A percentile compares a stretch with the other conserved stretches of the same genome.
Evolutionary conservation across 169 alveolate species (phyloP).

Genomic region (Theileria sp.): DNA sequence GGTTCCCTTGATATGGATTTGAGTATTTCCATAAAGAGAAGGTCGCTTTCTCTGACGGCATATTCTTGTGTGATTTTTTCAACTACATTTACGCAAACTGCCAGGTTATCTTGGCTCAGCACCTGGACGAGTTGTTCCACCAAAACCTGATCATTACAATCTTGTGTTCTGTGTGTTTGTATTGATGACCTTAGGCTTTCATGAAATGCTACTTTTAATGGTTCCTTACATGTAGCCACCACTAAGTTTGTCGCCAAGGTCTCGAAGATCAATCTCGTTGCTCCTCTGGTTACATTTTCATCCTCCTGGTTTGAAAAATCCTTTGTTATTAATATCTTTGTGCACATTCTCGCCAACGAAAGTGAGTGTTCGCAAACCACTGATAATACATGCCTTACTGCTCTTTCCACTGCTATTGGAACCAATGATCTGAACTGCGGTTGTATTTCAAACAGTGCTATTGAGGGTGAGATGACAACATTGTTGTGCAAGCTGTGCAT

Average conservation of each 20-base stretch:
- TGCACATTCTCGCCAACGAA: conserved; percentile 92
- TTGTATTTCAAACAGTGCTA: conserved; percentile 85
- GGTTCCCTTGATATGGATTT: conserved; percentile 12
- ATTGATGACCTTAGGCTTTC: conserved; percentile 87
- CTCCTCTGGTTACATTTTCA: conserved; percentile 86
- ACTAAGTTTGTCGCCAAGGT: conserved; percentile 93
- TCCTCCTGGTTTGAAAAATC: conserved; percentile 94
- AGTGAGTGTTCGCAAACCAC: conserved; percentile 90
- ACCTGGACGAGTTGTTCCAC: conserved; percentile 87
- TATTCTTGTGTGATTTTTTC: conserved; percentile 91
- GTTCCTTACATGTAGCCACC: conserved; percentile 94
- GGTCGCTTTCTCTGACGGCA: conserved; percentile 85
- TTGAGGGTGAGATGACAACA: conserved; percentile 84
- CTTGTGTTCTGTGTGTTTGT: conserved; percentile 78
- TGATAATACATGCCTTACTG: conserved; percentile 91
- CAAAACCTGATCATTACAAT: conserved; percentile 81
- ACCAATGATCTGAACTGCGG: conserved; percentile 85
- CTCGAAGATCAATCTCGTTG: conserved; percentile 89
- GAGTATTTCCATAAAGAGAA: conserved; percentile 31
- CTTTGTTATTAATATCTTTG: conserved; percentile 92
- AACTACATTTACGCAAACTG: conserved; percentile 90
- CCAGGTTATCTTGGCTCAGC: conserved; percentile 90
- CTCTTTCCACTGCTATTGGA: conserved; percentile 93
- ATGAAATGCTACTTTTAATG: conserved; percentile 86
- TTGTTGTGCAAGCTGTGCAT: conserved; percentile 34